Evolutionary conservation across 768 basidiomycete species (phyloP).

Genomic region (Tulasnella calospora): DNA sequence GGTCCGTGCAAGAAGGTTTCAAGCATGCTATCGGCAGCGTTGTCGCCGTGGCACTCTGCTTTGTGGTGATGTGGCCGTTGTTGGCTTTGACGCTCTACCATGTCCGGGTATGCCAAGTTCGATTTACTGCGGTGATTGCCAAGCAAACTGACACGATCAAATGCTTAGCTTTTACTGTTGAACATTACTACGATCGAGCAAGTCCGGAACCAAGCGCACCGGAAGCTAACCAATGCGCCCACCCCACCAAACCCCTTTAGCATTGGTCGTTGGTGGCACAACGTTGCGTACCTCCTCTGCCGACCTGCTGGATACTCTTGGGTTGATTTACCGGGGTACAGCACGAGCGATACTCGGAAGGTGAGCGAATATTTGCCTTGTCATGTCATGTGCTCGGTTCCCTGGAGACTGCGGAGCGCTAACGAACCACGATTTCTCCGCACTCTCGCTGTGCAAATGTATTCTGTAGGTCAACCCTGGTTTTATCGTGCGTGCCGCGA

Average conservation of each 20-base stretch:
- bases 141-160: constrained; percentile 25
- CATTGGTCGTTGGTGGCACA: constrained; percentile 68
- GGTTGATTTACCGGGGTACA: constrained; percentile 57
- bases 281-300: constrained; percentile 71
- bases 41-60: constrained; percentile 66
- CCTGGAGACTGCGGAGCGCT: constrained; percentile 18
- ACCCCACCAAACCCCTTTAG: constrained; percentile 77
- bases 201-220: constrained; percentile 83
- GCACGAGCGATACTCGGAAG: constrained; percentile 65
- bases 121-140: not conserved
- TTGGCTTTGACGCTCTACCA: constrained; percentile 76
- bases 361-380: constrained; percentile 55
- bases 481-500: constrained; percentile 14
- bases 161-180: constrained; percentile 65
- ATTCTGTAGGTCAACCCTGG: constrained; percentile 12
- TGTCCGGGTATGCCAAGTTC: constrained; percentile 58
- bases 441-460: not conserved
- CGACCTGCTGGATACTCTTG: constrained; percentile 76
- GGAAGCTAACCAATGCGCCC: constrained; percentile 56
- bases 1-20: constrained; percentile 48
- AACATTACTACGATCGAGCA: constrained; percentile 97
- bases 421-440: not conserved
- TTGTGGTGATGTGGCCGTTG: constrained; percentile 78
- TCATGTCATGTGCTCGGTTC: constrained; percentile 30
- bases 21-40: constrained; percentile 66